Base-by-base conservation (phyloP, 129 eudicot species). In the Tanacetum coccineum region DNA sequence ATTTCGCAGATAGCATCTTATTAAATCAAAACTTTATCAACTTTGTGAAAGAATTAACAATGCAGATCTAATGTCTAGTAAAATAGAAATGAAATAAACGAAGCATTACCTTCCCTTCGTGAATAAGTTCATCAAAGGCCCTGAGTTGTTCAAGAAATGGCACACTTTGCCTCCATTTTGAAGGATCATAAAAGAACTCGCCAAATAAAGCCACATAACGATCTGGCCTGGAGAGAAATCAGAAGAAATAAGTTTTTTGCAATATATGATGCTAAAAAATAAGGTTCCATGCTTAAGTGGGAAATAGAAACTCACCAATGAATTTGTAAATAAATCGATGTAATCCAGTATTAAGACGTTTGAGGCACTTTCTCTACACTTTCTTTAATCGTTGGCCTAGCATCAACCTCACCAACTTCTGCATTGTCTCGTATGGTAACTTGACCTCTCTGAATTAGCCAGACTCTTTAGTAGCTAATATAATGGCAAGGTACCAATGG, bases 301-400 rank as follows among this genome's bases (percentile, higher is more conserved):
- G 44, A 62, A 39, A 46, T 46, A 54, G 12, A n/a, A 64, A 46
- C 56, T 84, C 77, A 85, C 98, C 98, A 91, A 76, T 91, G 98
- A 65, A 91, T 91, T 83, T 91, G 98, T 65, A 91, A n/a, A 70
- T 26, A 91, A 78, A 78, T 91, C 98, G 44, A 91, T 87, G 75
- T 87, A 91, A 81, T 91, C n/a, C 95, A 69, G 96, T 91, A 56
- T 81, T 76, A 40, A 91, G 87, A 63, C 98, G 94, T 74, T 83
- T 85, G 61, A 91, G 84, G 72, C 98, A n/a, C 87, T 81, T 91
- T 87, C 79, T 91, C 98, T 44, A 91, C 96, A 74, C 98, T 91
- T 76, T 91, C 98, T 84, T 68, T 83, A 53, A 91, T 81, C n/a
- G 70, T 91, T 91, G 69, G 88, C 96, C n/a, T n/a, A 72, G 98